These are phyloP conservation scores for Botryosphaeria agaves DNA, from an alignment of 2,329 filamentous ascomycete species.

Conservation along the genomic window DNA sequence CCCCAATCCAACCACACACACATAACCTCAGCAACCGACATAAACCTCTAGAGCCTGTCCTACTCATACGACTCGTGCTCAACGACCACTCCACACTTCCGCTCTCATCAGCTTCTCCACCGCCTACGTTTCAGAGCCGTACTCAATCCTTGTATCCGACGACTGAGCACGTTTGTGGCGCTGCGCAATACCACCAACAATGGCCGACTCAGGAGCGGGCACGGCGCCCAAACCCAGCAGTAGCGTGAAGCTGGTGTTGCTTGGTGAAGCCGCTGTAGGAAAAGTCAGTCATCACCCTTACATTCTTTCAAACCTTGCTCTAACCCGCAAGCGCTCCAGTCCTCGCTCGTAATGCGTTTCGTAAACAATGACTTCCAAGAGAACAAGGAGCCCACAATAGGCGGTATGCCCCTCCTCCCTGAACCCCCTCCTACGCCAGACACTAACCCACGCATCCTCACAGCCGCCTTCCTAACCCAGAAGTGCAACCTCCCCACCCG, in stretches of 20 bases:
- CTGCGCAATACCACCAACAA: constrained; percentile 20
- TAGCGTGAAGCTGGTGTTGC: constrained; percentile 97
- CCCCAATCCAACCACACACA: no score
- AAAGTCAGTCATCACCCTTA: constrained; percentile 46
- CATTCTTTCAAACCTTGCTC: constrained; percentile 3
- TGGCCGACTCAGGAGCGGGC: constrained; percentile 52
- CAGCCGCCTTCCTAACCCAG: constrained; percentile 94
- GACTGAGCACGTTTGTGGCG: no score
- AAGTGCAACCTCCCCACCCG: constrained; percentile 92
- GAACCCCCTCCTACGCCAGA: constrained; percentile 2
- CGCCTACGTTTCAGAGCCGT: no score
- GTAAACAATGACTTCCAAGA: constrained; percentile 99
- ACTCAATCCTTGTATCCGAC: no score
- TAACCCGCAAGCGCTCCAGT: constrained; percentile 35
- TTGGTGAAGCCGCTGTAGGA: constrained; percentile 94
- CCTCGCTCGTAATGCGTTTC: constrained; percentile 91
- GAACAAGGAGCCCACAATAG: constrained; percentile 98
- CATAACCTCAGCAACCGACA: no score
- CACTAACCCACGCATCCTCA: constrained; percentile 4
- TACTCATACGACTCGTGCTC: no score
- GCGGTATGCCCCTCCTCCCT: constrained; percentile 42
- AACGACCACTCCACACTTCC: no score
- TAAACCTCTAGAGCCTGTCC: no score
- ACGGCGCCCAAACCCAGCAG: constrained; percentile 82
- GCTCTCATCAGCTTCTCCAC: no score